phyloP scores from a whole-genome alignment of 345 rosid species.

The Schrenkiella parvula region DNA sequence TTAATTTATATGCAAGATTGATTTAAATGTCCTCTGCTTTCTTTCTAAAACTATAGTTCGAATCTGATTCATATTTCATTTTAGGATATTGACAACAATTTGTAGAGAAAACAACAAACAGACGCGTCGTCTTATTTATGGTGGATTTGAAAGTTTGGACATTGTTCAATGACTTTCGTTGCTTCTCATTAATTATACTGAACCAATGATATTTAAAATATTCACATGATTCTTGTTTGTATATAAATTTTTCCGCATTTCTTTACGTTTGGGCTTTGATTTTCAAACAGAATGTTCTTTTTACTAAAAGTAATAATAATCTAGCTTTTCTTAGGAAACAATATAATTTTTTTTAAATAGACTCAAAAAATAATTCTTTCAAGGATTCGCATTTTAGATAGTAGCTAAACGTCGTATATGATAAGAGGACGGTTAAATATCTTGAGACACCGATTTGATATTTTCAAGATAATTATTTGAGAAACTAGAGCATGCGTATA shows the following conservation, averaged over 20 bases:
- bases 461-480: no score
- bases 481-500: background rate
- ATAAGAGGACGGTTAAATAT: no score
- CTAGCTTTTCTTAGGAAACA: background rate
- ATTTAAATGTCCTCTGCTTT: background rate
- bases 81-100: background rate
- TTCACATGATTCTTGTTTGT: background rate
- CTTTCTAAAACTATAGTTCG: background rate
- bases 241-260: no score
- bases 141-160: constrained; percentile 8
- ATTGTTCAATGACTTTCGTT: constrained; percentile 6
- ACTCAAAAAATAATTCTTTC: no score
- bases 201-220: background rate
- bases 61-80: constrained; percentile 2
- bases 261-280: background rate
- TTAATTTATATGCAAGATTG: background rate
- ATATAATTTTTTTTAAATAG: no score
- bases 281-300: background rate
- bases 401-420: no score
- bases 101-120: background rate
- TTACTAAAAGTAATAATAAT: background rate
- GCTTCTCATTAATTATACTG: background rate
- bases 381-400: no score
- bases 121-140: background rate
- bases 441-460: no score